Conservation (phyloP, 805 yeast genomes). For the Sungouiozyma intestinalis region DNA sequence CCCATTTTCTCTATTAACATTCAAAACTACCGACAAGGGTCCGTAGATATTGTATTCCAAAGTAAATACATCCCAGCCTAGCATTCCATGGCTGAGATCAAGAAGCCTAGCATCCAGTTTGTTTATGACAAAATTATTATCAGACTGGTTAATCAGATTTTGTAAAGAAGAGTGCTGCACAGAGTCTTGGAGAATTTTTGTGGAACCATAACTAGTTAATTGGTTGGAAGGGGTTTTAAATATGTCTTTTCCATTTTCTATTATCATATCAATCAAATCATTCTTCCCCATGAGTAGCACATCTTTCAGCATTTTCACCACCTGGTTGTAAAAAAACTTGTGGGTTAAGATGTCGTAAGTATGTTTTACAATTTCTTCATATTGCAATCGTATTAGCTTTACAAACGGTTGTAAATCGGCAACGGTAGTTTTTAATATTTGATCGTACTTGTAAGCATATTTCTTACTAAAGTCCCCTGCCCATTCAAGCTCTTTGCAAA, state of each 20-base stretch:
- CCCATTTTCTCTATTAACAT: constrained; percentile 35
- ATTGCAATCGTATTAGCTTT: constrained; percentile 33
- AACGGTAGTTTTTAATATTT: constrained; percentile 3
- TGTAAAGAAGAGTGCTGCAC: constrained; percentile 43
- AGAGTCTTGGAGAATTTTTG: constrained; percentile 55
- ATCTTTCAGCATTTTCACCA: constrained; percentile 52
- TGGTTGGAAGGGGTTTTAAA: constrained; percentile 53
- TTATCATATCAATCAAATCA: constrained; percentile 67
- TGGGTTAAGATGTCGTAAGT: constrained; percentile 40
- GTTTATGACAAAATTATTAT: constrained; percentile 32
- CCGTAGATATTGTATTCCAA: constrained; percentile 54
- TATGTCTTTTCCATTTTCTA: constrained; percentile 41
- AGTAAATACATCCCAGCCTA: constrained; percentile 91
- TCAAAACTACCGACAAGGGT: constrained; percentile 47
- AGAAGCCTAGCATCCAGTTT: constrained; percentile 76
- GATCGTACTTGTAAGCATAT: constrained; percentile 12
- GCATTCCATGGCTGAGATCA: constrained; percentile 58
- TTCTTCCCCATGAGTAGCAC: constrained; percentile 64
- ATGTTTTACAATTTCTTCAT: constrained; percentile 42
- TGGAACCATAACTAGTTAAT: constrained; percentile 55
- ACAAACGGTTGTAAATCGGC: constrained; percentile 17
- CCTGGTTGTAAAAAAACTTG: constrained; percentile 40
- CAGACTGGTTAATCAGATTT: constrained; percentile 28
- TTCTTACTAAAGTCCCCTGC: constrained; percentile 33
- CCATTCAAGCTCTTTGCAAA: constrained; percentile 66